Percentiles rank a stretch among this genome's conserved stretches.
These are phyloP conservation scores for Naumovozyma baii DNA, from an alignment of 805 yeast species.

Conservation along the genomic window DNA sequence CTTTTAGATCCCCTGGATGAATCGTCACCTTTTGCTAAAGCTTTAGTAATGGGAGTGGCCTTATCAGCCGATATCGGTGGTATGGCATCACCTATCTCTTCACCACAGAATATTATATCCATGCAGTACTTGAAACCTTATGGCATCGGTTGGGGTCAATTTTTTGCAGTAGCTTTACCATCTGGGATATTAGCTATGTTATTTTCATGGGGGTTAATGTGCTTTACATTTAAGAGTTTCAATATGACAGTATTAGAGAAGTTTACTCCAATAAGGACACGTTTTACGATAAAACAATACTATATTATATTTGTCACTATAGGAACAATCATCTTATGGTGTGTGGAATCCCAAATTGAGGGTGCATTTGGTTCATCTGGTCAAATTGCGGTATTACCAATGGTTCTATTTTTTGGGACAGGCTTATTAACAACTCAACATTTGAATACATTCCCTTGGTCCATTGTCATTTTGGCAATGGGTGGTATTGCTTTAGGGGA, in stretches of 20 bases:
- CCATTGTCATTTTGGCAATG: conserved; percentile 91
- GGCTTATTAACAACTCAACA: conserved; percentile 78
- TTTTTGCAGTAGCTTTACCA: conserved; percentile 86
- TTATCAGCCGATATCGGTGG: conserved; percentile 89
- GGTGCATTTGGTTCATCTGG: conserved; percentile 85
- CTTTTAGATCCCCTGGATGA: conserved; percentile 68
- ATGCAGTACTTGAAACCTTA: conserved; percentile 67
- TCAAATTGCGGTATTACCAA: conserved; percentile 76
- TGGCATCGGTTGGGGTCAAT: conserved; percentile 71
- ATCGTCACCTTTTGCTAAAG: conserved; percentile 71
- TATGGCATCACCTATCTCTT: conserved; percentile 92
- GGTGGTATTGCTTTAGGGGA: conserved; percentile 94
- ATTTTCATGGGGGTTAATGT: conserved; percentile 59
- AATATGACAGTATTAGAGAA: conserved; percentile 39
- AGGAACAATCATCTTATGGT: conserved; percentile 78
- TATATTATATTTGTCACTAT: conserved; percentile 63
- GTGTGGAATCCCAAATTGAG: conserved; percentile 67
- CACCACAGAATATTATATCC: conserved; percentile 92
- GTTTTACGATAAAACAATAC: conserved; percentile 62
- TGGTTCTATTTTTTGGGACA: conserved; percentile 79
- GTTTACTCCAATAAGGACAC: conserved; percentile 45
- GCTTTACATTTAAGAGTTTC: conserved; percentile 42
- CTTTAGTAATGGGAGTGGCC: conserved; percentile 83
- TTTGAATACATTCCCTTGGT: conserved; percentile 92
- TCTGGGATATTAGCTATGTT: conserved; percentile 54